Evolutionary conservation across 352 stramenopile genomes (phyloP), one percentile per base, ranked within the genome.

Genomic region (Phytophthora brassicae): DNA sequence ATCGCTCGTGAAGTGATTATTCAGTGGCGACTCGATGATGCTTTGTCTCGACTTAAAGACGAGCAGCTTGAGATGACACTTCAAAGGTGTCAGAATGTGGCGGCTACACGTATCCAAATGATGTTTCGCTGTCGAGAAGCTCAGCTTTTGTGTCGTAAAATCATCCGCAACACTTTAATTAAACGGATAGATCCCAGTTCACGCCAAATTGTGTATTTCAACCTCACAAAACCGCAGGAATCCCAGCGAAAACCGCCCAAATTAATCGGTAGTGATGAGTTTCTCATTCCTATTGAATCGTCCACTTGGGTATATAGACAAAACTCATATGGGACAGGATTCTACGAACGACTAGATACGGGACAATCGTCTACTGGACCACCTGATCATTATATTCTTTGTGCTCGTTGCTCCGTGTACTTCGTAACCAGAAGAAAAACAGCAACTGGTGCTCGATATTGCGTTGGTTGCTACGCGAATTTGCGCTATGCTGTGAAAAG

Each of bases 1-100:
- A 90, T 92, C 41, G 77, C 77, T 4, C 65, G 56, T 13, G 80
- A 92, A 45, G 56, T 88, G n/a, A 63, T 89, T 11, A 79, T 89
- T 43, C 72, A 83, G 39, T 65, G 55, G 8, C 54, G 63, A 14
- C 77, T 89, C 12, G 80, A 88, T 23, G 66, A 81, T 17, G 79
- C 81, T 17, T 39, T 70, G 1, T 47, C 29, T 4, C 64, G 71
- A 6, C 66, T 86, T 19, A 33, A 57, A 4, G 64, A 67, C 12
- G 64, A 81, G 38, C 64, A 79, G 6, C 33, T 54, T 3, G 61
- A 71, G n/a, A 74, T 78, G 33, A 64, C 55, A 1, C 65, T 79
- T 0, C 75, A 79, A 1, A 68, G 70, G 38, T 63, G 59, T 5
- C 61, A 61, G 9, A 67, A 79, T 16, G 62, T 64, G 0, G 74